Evolutionary conservation across 1,284 basidiomycete genomes (phyloP).

Genomic region (Paramarasmius palmivorus): DNA sequence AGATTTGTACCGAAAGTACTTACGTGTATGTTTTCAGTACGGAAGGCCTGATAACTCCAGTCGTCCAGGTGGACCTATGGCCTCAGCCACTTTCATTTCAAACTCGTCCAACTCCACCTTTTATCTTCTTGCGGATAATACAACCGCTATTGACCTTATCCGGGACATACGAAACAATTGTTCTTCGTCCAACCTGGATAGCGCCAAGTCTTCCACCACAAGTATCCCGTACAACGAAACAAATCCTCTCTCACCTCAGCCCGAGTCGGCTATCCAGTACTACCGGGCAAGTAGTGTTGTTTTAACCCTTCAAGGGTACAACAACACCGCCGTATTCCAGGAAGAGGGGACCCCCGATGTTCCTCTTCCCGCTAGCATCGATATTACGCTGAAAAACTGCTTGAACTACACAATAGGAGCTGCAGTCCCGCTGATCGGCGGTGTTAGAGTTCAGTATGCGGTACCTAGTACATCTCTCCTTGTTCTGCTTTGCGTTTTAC

Average conservation of each 20-base stretch:
- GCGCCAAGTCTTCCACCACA: conserved; percentile 3
- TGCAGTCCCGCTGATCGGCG: conserved; percentile 43
- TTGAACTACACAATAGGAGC: conserved; percentile 58
- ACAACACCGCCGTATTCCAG: conserved; percentile 49
- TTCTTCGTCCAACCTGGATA: conserved; percentile 7
- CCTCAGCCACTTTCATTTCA: conserved; percentile 13
- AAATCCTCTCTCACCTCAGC: conserved; percentile 4
- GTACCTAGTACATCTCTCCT: neutral
- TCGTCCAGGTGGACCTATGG: conserved; percentile 19
- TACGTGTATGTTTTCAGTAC: conserved; percentile 11
- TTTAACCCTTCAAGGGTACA: conserved; percentile 63
- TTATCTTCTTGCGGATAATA: conserved; percentile 12
- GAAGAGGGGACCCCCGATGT: conserved; percentile 45
- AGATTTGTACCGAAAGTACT: neutral
- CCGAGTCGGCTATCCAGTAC: conserved; percentile 36
- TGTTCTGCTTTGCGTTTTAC: neutral
- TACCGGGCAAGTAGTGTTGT: conserved; percentile 58
- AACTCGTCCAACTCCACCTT: conserved; percentile 14
- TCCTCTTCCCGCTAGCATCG: conserved; percentile 43
- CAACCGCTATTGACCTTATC: conserved; percentile 8
- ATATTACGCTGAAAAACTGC: conserved; percentile 48
- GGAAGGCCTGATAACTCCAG: conserved; percentile 15
- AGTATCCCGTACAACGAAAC: conserved; percentile 7
- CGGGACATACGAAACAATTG: neutral
- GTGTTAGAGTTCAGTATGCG: conserved; percentile 10